phyloP scores from a whole-genome alignment of 306 rosid genomes.

The Begonia loranthoides region DNA sequence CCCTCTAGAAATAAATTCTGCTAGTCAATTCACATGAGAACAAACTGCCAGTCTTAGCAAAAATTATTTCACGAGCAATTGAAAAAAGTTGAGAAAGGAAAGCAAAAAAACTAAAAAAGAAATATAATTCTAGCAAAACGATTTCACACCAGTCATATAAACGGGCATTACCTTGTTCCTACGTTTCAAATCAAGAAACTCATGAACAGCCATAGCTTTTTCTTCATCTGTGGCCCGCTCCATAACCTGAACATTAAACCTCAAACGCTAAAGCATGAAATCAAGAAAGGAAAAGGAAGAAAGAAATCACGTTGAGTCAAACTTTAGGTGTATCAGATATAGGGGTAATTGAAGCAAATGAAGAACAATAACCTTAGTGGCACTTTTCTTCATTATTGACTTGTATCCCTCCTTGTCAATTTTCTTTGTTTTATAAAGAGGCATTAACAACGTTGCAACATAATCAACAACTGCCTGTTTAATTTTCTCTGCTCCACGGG shows the following conservation, averaged over 20 bases:
- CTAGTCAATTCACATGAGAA: no score
- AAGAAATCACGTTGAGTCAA: conserved; percentile 4
- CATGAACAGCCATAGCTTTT: conserved; percentile 70
- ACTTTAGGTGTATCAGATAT: conserved; percentile 1
- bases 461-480: conserved; percentile 98
- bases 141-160: no score
- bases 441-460: conserved; percentile 94
- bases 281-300: conserved; percentile 3
- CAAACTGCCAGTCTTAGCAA: no score
- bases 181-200: conserved; percentile 92
- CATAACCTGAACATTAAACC: conserved; percentile 69
- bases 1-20: no score
- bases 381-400: conserved; percentile 98
- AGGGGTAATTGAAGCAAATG: conserved; percentile 8
- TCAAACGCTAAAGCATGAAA: conserved; percentile 9
- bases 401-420: conserved; percentile 91
- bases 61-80: no score
- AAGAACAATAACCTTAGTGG: conserved; percentile 60
- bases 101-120: no score
- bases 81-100: no score
- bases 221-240: conserved; percentile 90
- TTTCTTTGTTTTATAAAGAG: conserved; percentile 93
- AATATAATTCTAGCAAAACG: no score
- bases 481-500: conserved; percentile 83
- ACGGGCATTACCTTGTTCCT: conserved; percentile 58